These are phyloP conservation scores for Sphenostylis stenocarpa DNA, from an alignment of 306 rosid genomes.

Conservation along the genomic window DNA sequence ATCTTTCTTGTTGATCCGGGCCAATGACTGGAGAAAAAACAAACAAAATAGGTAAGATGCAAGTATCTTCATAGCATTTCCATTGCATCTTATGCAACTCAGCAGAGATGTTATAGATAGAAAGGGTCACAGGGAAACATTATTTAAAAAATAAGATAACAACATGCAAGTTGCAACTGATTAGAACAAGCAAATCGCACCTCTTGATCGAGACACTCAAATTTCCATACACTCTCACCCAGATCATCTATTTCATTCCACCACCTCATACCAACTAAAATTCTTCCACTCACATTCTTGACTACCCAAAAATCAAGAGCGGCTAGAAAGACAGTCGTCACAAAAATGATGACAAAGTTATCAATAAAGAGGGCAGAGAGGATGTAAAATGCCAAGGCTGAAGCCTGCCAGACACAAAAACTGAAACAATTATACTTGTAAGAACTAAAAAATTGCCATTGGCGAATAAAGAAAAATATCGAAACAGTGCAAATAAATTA, in stretches of 20 bases:
- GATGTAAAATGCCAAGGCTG: conserved; percentile 78
- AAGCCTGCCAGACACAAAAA: conserved; percentile 55
- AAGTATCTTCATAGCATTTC: not conserved
- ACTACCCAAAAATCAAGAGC: conserved; percentile 96
- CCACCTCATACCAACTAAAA: conserved; percentile 92
- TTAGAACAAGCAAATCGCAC: conserved; percentile 36
- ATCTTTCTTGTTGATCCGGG: conserved; percentile 87
- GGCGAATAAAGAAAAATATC: not conserved
- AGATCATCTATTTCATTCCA: conserved; percentile 90
- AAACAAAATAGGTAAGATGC: conserved; percentile 14
- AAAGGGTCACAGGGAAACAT: not conserved
- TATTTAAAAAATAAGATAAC: not conserved
- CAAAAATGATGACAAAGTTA: conserved; percentile 84
- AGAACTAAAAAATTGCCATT: not conserved
- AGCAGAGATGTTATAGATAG: not conserved
- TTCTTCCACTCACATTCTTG: conserved; percentile 91
- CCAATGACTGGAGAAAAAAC: conserved; percentile 57
- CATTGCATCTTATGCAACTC: conserved; percentile 4
- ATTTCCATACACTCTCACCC: conserved; percentile 89
- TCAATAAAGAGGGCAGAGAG: conserved; percentile 67
- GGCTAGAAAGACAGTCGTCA: conserved; percentile 79
- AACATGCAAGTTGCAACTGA: not conserved
- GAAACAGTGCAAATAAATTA: not conserved
- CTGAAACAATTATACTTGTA: not conserved
- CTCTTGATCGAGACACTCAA: conserved; percentile 89